Base-by-base conservation (phyloP, 495 filamentous ascomycete genomes). In the Daldinia concentrica region DNA sequence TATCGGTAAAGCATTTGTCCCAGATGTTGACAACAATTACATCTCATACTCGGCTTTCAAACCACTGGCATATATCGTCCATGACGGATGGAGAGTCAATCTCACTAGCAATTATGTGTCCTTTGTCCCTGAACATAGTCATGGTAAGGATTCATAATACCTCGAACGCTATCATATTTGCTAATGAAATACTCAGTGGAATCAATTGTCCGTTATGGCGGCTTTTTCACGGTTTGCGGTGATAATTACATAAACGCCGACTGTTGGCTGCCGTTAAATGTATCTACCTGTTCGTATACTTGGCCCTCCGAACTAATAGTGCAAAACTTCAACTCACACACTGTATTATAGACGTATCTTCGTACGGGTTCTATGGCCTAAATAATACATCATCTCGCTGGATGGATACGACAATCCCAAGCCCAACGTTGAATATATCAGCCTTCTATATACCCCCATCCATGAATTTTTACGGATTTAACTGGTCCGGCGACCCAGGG, bases 81-180 rank as follows among this genome's bases (percentile, higher is more conserved):
- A 76, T 27, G 74, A 76, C n/a, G 74, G 68, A 8, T 14, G 24
- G 32, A 66, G 74, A 48, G 43, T 75, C 6, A 69, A 74, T 26
- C 65, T 72, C 1, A 55, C 41, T 1, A 41, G 2, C 4, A 60
- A 73, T 15, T 64, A 72, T 57, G 26, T 45, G 19, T 11, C n/a
- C 11, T 45, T 45, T 19, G 41, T 7, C 15, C 7, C 15, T 19
- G 41, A 22, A 45, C 41, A 8, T 0, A 45, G 41, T 19, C 32
- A 36, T 12, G 4, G 32, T 36, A 36, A 14, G 32, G 0, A 36
- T 36, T 36, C 11, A 11, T 0, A 45, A 17, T 7, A 19, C n/a
- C n/a, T 22, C 41, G 5, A 45, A 45, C n/a, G 41, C 41, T 2
- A 6, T 19, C 1, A 19, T 17, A 7, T 17, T 22, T 9, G 19